A percentile compares a stretch with the other conserved stretches of the same genome.
phyloP scores from a whole-genome alignment of 768 basidiomycete genomes.

The Mycena capillaripes region DNA sequence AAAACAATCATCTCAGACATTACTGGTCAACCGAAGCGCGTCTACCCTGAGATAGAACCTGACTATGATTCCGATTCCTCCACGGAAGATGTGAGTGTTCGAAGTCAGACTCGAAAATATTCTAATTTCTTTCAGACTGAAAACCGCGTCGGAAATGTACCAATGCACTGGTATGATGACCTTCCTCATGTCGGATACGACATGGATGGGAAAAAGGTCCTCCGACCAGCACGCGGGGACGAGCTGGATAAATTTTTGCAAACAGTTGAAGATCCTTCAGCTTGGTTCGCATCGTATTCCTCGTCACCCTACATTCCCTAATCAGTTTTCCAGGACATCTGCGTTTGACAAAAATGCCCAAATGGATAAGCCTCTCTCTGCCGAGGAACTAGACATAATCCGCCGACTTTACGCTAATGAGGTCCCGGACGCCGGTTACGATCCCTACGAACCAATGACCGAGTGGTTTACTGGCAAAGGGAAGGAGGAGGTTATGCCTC shows the following conservation, averaged over 20 bases:
- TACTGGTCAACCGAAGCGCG: conserved; percentile 86
- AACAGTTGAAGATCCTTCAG: conserved; percentile 90
- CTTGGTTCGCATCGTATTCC: conserved; percentile 73
- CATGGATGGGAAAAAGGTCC: conserved; percentile 93
- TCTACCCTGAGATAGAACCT: conserved; percentile 91
- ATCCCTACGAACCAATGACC: conserved; percentile 93
- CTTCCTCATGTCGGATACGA: conserved; percentile 99
- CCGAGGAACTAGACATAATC: conserved; percentile 96
- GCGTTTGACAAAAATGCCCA: conserved; percentile 93
- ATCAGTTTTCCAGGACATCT: conserved; percentile 73
- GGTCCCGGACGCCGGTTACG: conserved; percentile 90
- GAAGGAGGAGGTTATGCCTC: conserved; percentile 94
- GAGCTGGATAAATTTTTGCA: conserved; percentile 97
- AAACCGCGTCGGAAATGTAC: conserved; percentile 96
- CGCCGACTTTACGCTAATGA: conserved; percentile 90
- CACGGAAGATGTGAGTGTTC: conserved; percentile 84
- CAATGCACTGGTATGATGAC: conserved; percentile 99
- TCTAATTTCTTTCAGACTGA: conserved; percentile 70
- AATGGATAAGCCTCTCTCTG: conserved; percentile 86
- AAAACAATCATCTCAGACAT: conserved; percentile 83
- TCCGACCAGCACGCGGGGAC: conserved; percentile 95
- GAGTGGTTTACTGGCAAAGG: conserved; percentile 99
- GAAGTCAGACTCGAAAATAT: conserved; percentile 23
- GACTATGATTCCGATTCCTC: conserved; percentile 94
- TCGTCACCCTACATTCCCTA: conserved; percentile 13